Evolutionary conservation across 768 basidiomycete genomes (phyloP), one percentile per base, ranked within the genome.

Genomic region (Lactifluus hygrophoroides): DNA sequence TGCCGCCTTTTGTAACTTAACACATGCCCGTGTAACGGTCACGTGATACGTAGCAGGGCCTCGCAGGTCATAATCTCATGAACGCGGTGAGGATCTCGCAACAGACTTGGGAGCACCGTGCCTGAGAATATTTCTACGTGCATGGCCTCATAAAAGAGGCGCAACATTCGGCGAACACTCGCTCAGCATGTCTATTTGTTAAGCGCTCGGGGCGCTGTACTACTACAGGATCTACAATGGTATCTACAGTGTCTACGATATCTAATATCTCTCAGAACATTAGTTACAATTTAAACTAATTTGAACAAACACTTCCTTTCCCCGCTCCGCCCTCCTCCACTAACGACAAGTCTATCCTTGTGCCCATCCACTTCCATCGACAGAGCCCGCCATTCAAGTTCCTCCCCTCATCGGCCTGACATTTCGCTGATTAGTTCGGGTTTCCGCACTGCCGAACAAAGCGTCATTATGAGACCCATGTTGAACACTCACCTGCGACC

Each of bases 361-460:
- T 27, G 14, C 8, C 13, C 35, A 27, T 30, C 16, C 13, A 19
- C 11, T 3, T 25, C 4, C 38, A n/a, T n/a, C n/a, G n/a, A n/a
- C n/a, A 27, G 25, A 40, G 25, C 14, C n/a, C 14, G 13, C 14
- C 27, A 1, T 27, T n/a, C n/a, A n/a, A n/a, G n/a, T n/a, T 28
- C n/a, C 23, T 53, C 51, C 37, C 13, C 51, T 53, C 51, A 53
- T 53, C 19, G 27, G 25, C 51, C 40, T 53, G 40, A 42, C 51
- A 8, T 53, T 53, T 32, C 51, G 40, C 7, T 2, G 27, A n/a
- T 23, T 2, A 17, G 51, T 27, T 30, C 14, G 27, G 13, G 11
- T 32, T 3, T 43, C 51, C 40, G 51, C 27, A 21, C 28, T 42
- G 27, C 19, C 19, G 27, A 30, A 43, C 40, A 23, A 30, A 32